phyloP scores from a whole-genome alignment of 2,329 filamentous ascomycete genomes.

The Dothideomycetes sp. region DNA sequence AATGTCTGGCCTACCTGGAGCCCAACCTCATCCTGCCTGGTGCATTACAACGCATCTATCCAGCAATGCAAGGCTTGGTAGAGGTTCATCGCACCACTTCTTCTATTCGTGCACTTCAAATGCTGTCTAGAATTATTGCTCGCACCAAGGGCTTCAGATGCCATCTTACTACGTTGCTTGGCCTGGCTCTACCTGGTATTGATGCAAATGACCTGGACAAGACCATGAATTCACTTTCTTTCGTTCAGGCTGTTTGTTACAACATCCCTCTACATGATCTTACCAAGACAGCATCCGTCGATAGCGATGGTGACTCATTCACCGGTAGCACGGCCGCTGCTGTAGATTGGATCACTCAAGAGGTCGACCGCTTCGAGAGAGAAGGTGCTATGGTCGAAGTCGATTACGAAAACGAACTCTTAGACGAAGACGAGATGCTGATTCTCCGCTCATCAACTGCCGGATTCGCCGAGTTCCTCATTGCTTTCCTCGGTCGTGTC shows the following conservation, averaged over 20 bases:
- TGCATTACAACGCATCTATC: conserved; percentile 90
- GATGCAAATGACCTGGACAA: conserved; percentile 97
- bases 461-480: conserved; percentile 84
- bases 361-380: conserved; percentile 87
- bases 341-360: conserved; percentile 84
- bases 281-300: conserved; percentile 44
- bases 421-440: conserved; percentile 74
- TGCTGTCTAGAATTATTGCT: conserved; percentile 84
- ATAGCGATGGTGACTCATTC: conserved; percentile 25
- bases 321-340: conserved; percentile 48
- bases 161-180: conserved; percentile 89
- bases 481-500: conserved; percentile 83
- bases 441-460: conserved; percentile 91
- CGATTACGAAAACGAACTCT: conserved; percentile 73
- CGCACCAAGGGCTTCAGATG: conserved; percentile 93
- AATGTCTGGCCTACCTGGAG: conserved; percentile 82
- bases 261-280: conserved; percentile 88
- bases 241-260: conserved; percentile 92
- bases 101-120: conserved; percentile 82
- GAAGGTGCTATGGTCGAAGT: conserved; percentile 79
- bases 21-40: conserved; percentile 87
- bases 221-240: conserved; percentile 86
- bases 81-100: conserved; percentile 96
- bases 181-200: conserved; percentile 84
- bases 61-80: conserved; percentile 89